phyloP scores from a whole-genome alignment of 2,329 filamentous ascomycete genomes.

The Dothistroma pini region DNA sequence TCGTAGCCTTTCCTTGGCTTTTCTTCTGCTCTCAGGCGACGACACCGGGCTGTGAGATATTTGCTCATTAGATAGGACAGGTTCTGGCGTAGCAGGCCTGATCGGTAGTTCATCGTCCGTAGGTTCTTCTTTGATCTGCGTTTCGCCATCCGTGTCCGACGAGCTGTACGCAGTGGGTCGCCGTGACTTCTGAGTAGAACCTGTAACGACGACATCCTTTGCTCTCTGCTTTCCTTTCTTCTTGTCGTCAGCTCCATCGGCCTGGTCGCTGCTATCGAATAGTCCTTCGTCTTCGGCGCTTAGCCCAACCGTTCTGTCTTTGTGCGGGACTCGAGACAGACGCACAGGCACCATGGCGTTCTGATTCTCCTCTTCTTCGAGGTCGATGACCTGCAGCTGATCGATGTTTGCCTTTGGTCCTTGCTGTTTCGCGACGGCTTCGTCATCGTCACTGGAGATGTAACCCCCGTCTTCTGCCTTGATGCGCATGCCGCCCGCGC shows the following conservation, averaged over 20 bases:
- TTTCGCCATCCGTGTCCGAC: slow-evolving; percentile 35
- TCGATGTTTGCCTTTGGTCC: slow-evolving; percentile 54
- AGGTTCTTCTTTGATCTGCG: slow-evolving; percentile 53
- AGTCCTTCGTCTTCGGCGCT: slow-evolving; percentile 37
- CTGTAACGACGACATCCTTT: slow-evolving; percentile 43
- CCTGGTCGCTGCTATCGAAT: slow-evolving; percentile 22
- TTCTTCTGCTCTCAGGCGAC: slow-evolving; percentile 35
- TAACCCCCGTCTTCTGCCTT: slow-evolving; percentile 39
- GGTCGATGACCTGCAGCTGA: slow-evolving; percentile 53
- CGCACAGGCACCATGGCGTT: slow-evolving; percentile 50
- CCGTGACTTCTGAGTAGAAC: slow-evolving; percentile 43
- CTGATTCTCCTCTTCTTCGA: slow-evolving; percentile 44
- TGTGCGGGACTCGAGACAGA: slow-evolving; percentile 54
- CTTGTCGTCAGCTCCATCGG: slow-evolving; percentile 20
- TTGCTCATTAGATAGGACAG: slow-evolving; percentile 10
- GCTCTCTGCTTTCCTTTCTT: slow-evolving; percentile 38
- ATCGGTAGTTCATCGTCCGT: slow-evolving; percentile 44
- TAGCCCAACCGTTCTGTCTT: slow-evolving; percentile 52
- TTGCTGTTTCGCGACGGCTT: slow-evolving; percentile 47
- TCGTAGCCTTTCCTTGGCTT: slow-evolving; percentile 29
- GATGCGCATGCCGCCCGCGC: slow-evolving; percentile 23
- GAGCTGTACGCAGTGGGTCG: slow-evolving; percentile 36
- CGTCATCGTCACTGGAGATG: slow-evolving; percentile 50
- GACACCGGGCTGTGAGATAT: slow-evolving; percentile 27
- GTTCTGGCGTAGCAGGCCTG: slow-evolving; percentile 21